These are phyloP conservation scores for Actinomortierella ambigua DNA, from an alignment of 371 early-diverging fungal species.

Conservation along the genomic window DNA sequence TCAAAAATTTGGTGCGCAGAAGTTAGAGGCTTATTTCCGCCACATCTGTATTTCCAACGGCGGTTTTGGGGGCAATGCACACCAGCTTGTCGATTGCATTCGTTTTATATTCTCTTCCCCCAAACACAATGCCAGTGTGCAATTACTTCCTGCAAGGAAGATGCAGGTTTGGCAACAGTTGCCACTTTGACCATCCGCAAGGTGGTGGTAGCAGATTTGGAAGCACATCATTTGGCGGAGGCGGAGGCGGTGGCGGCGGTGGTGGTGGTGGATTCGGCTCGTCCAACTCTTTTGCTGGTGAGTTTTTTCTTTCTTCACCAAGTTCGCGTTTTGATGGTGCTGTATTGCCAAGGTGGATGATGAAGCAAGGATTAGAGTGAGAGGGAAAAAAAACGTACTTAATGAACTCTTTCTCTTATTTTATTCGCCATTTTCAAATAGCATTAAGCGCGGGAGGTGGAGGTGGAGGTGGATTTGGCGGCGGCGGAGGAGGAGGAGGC, in stretches of 20 bases:
- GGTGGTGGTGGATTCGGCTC: constrained; percentile 13
- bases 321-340: neutral
- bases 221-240: constrained; percentile 16
- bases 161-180: constrained; percentile 53
- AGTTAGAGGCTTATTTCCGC: no score
- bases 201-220: constrained; percentile 18
- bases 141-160: constrained; percentile 53
- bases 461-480: constrained; percentile 19
- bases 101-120: no score
- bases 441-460: constrained; percentile 22
- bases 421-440: neutral
- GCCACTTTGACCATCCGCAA: constrained; percentile 51
- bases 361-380: no score
- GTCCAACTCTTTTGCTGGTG: constrained; percentile 37
- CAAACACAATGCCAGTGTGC: constrained; percentile 35
- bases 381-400: neutral
- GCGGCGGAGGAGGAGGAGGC: constrained; percentile 47
- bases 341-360: no score
- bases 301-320: neutral
- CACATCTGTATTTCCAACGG: no score
- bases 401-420: neutral
- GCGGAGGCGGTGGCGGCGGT: constrained; percentile 23
- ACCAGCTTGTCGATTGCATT: no score
- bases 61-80: no score
- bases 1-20: no score